Evolutionary conservation across 1,284 basidiomycete species (phyloP).

Genomic region (Mrakiaceae sp.): DNA sequence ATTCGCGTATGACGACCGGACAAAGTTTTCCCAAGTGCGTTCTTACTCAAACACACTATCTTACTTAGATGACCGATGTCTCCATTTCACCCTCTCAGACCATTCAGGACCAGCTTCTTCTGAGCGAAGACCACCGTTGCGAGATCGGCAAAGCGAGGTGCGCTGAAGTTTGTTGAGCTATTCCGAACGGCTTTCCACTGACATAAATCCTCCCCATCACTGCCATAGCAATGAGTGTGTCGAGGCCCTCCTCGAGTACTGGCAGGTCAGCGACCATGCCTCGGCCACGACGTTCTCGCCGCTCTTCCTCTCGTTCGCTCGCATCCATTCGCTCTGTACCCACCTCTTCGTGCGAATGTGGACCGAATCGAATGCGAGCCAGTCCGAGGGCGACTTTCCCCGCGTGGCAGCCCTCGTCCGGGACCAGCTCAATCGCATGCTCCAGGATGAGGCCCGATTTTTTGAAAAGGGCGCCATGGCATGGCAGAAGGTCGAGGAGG

Average conservation of each 20-base stretch:
- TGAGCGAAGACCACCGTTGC: not conserved
- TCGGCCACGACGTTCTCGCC: not conserved
- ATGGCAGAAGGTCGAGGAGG: constrained; percentile 8
- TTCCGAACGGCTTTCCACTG: not conserved
- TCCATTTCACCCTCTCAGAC: not conserved
- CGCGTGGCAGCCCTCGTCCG: constrained; percentile 1
- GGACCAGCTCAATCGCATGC: constrained; percentile 4
- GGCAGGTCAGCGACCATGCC: not conserved
- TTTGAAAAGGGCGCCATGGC: not conserved
- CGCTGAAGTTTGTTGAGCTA: not conserved
- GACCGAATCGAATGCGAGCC: constrained; percentile 6
- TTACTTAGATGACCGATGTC: not conserved
- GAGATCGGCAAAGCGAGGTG: constrained; percentile 12
- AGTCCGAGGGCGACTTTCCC: constrained; percentile 1
- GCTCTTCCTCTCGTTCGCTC: constrained; percentile 9
- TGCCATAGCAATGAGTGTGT: not conserved
- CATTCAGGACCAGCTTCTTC: not conserved
- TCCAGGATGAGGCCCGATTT: not conserved
- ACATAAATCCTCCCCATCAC: not conserved
- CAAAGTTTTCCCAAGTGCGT: not conserved
- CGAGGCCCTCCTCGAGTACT: constrained; percentile 13
- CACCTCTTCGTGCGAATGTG: constrained; percentile 12
- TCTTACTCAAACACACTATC: not conserved
- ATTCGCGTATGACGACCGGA: not conserved
- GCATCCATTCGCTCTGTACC: constrained; percentile 2